Conservation (phyloP, 1,284 basidiomycete species). For the Ganoderma resinaceum region DNA sequence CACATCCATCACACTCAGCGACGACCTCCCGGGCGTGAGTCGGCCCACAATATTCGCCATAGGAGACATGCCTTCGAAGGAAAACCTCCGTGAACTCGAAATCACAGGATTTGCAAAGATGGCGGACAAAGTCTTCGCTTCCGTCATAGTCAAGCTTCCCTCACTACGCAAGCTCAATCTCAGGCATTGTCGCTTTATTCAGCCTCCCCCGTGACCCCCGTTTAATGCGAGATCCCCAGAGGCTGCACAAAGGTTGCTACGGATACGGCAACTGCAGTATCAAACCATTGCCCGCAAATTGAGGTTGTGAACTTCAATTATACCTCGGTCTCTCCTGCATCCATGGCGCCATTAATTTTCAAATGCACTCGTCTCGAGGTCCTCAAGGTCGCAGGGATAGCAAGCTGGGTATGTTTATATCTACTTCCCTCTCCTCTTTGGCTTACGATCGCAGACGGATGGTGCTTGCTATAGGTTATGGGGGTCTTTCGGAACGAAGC, state of each 20-base stretch:
- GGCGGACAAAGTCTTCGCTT: slow-evolving; percentile 58
- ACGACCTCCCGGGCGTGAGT: slow-evolving; percentile 59
- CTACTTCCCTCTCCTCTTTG: neutral
- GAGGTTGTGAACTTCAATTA: slow-evolving; percentile 64
- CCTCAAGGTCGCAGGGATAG: slow-evolving; percentile 68
- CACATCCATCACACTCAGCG: slow-evolving; percentile 53
- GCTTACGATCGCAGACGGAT: slow-evolving; percentile 58
- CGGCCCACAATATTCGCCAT: slow-evolving; percentile 58
- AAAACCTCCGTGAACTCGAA: slow-evolving; percentile 54
- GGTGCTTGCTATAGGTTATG: slow-evolving; percentile 56
- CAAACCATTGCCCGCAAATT: slow-evolving; percentile 52
- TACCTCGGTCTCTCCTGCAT: slow-evolving; percentile 58
- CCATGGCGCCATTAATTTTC: slow-evolving; percentile 53
- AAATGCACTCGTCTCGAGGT: slow-evolving; percentile 55
- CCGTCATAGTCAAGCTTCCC: slow-evolving; percentile 52
- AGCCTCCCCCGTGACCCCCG: neutral
- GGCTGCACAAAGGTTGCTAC: slow-evolving; percentile 64
- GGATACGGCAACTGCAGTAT: slow-evolving; percentile 53
- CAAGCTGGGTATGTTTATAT: slow-evolving; percentile 57
- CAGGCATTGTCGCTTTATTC: slow-evolving; percentile 47
- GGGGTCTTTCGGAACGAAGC: slow-evolving; percentile 35
- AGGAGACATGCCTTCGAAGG: slow-evolving; percentile 41
- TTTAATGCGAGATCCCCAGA: slow-evolving; percentile 42
- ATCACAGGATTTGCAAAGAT: slow-evolving; percentile 60
- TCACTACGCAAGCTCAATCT: slow-evolving; percentile 56